phyloP scores from a whole-genome alignment of 495 filamentous ascomycete genomes.

The Parachaetomium inaequale region DNA sequence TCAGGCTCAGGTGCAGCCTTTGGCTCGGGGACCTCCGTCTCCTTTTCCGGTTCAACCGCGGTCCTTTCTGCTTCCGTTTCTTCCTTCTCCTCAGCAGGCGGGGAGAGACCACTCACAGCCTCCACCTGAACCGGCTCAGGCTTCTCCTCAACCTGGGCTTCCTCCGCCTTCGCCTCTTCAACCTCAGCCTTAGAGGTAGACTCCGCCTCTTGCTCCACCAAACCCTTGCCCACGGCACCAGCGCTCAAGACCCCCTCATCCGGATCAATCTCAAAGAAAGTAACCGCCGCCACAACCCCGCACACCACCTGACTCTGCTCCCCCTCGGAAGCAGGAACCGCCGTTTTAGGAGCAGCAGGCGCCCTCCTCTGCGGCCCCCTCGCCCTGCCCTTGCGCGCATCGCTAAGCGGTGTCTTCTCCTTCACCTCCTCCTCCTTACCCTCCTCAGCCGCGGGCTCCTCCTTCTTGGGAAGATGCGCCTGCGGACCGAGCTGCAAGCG shows the following conservation, averaged over 20 bases:
- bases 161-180: constrained; percentile 26
- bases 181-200: constrained; percentile 32
- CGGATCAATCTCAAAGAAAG: constrained; percentile 49
- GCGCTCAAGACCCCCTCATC: constrained; percentile 48
- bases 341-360: constrained; percentile 42
- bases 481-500: constrained; percentile 78
- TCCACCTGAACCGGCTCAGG: constrained; percentile 10
- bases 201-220: not conserved
- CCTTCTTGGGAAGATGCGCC: constrained; percentile 56
- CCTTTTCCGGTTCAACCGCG: not conserved
- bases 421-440: constrained; percentile 54
- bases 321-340: constrained; percentile 16
- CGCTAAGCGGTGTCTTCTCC: constrained; percentile 73
- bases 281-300: constrained; percentile 41
- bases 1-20: not conserved
- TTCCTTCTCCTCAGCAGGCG: constrained; percentile 3
- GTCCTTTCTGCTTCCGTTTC: not conserved
- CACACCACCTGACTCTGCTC: constrained; percentile 9
- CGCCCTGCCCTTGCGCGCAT: constrained; percentile 86
- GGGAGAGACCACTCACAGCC: not conserved
- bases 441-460: constrained; percentile 56
- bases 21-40: constrained; percentile 9
- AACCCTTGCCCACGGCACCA: constrained; percentile 23
- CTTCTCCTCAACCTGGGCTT: constrained; percentile 17
- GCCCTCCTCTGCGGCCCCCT: constrained; percentile 79